These are phyloP conservation scores for Besnoitia besnoiti DNA, from an alignment of 169 alveolate species.

Conservation along the genomic window DNA sequence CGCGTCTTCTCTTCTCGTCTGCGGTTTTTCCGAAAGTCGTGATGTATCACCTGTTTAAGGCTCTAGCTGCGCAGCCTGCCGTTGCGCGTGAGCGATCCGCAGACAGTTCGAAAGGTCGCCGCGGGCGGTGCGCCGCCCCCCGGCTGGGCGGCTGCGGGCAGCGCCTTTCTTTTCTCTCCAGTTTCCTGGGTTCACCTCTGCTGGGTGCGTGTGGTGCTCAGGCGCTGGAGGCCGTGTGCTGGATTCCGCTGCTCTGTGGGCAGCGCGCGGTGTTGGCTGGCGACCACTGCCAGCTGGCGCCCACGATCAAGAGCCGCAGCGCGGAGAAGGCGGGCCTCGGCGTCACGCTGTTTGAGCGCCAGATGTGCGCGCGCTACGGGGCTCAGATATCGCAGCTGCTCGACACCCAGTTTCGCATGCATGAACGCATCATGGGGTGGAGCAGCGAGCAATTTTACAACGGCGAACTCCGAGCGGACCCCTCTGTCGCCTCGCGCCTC, in stretches of 20 bases:
- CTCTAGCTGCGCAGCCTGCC: too few relatives aligned
- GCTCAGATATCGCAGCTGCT: constrained; percentile 31
- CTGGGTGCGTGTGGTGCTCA: constrained; percentile 20
- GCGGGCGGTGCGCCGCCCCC: too few relatives aligned
- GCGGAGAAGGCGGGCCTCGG: constrained; percentile 55
- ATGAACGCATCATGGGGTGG: constrained; percentile 55
- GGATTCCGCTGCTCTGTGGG: constrained; percentile 63
- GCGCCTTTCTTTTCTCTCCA: too few relatives aligned
- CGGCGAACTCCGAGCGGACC: constrained; percentile 26
- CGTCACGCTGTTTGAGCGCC: constrained; percentile 55
- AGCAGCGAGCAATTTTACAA: constrained; percentile 53
- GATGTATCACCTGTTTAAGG: not conserved
- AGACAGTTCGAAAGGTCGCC: too few relatives aligned
- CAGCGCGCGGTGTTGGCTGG: constrained; percentile 59
- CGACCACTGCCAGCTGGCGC: constrained; percentile 65
- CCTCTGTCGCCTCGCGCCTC: constrained; percentile 3
- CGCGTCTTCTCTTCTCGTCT: not conserved
- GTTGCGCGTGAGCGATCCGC: too few relatives aligned
- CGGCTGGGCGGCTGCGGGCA: too few relatives aligned
- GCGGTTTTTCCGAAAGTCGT: not conserved
- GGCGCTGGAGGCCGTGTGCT: constrained; percentile 68
- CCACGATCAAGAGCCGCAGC: constrained; percentile 44
- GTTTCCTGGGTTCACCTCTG: too few relatives aligned
- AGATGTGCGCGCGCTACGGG: not conserved
- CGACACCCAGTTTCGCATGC: constrained; percentile 60